Conservation (phyloP, 495 filamentous ascomycete genomes). For the Cairneyella variabilis region DNA sequence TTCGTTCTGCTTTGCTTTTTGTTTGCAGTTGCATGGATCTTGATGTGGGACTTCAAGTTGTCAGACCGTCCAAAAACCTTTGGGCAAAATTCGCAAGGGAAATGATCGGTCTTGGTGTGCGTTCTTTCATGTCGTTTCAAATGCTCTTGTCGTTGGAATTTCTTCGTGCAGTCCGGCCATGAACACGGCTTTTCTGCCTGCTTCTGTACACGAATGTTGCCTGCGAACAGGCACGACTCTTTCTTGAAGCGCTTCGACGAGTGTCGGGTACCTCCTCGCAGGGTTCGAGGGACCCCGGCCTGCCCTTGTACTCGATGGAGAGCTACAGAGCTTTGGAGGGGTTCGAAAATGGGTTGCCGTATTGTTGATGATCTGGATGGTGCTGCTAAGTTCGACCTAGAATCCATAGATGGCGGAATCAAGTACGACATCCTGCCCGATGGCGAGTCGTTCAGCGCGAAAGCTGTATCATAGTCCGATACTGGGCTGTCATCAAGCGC, state of each 20-base stretch:
- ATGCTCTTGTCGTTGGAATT: slow-evolving; percentile 60
- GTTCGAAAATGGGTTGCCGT: background rate
- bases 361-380: background rate
- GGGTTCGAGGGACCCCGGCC: background rate
- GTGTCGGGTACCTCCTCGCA: background rate
- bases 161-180: slow-evolving; percentile 28
- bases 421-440: too few species aligned
- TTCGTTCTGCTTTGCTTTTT: slow-evolving; percentile 16
- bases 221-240: background rate
- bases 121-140: slow-evolving; percentile 60
- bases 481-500: background rate
- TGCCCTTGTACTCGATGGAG: slow-evolving; percentile 5
- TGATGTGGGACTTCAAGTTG: slow-evolving; percentile 36
- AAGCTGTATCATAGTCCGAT: background rate
- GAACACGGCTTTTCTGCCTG: slow-evolving; percentile 20
- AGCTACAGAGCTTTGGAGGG: slow-evolving; percentile 2
- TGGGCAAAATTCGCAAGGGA: slow-evolving; percentile 29
- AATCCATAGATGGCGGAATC: background rate
- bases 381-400: background rate
- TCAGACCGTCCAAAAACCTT: slow-evolving; percentile 30
- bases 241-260: slow-evolving; percentile 4
- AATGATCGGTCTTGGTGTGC: slow-evolving; percentile 15
- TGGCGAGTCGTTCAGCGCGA: too few species aligned
- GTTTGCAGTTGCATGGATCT: slow-evolving; percentile 31
- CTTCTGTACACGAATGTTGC: slow-evolving; percentile 11